Evolutionary conservation across 1,139 yeast species (phyloP).

Genomic region (Geotrichum reessii): DNA sequence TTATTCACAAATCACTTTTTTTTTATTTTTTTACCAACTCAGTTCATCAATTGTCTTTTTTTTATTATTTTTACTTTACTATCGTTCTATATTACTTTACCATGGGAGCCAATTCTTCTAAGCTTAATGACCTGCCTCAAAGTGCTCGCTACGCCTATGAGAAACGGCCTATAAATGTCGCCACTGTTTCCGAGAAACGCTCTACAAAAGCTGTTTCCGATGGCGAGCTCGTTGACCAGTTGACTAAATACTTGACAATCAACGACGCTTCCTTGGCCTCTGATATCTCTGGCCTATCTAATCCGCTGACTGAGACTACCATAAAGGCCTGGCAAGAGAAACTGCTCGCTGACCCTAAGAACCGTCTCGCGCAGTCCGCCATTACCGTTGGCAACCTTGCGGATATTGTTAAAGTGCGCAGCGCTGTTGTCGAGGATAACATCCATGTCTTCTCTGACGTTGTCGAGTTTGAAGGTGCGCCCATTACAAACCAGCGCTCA

Average conservation of each 20-base stretch:
- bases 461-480: conserved; percentile 50
- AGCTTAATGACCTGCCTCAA: not conserved
- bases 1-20: not conserved
- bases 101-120: conserved; percentile 13
- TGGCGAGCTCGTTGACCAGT: conserved; percentile 21
- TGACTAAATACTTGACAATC: conserved; percentile 23
- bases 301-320: conserved; percentile 38
- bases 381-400: conserved; percentile 48
- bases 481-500: conserved; percentile 53
- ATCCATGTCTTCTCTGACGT: conserved; percentile 49
- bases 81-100: not conserved
- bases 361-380: conserved; percentile 54
- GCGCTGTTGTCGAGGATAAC: conserved; percentile 38
- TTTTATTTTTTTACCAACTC: not conserved
- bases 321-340: conserved; percentile 49
- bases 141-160: not conserved
- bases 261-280: conserved; percentile 5
- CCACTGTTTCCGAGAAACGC: conserved; percentile 5
- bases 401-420: conserved; percentile 41
- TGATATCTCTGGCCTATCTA: conserved; percentile 17
- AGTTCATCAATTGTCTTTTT: not conserved
- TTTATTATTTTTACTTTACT: not conserved
- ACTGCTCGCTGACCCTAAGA: conserved; percentile 49
- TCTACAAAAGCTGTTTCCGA: conserved; percentile 3
- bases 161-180: not conserved